A percentile compares a stretch with the other conserved stretches of the same genome.
phyloP scores from a whole-genome alignment of 1,284 basidiomycete species.

The Ganoderma boninense region DNA sequence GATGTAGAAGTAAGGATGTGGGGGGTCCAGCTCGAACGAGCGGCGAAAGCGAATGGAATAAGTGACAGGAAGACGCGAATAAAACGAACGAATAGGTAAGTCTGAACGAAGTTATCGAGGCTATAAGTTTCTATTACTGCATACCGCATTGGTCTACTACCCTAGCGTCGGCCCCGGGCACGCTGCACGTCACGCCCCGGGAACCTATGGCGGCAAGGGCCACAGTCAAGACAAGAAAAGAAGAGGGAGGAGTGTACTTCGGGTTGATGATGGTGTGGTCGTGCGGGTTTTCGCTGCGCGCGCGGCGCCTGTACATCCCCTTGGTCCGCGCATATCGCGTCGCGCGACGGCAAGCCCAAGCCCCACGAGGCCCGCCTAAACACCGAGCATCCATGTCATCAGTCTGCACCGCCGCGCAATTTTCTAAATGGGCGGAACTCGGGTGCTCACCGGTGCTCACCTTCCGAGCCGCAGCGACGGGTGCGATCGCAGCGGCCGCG shows the following conservation, averaged over 20 bases:
- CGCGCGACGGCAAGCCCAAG: slow-evolving; percentile 1
- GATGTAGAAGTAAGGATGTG: slow-evolving; percentile 15
- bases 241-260: background rate
- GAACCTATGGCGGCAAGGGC: slow-evolving; percentile 7
- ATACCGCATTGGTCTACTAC: slow-evolving; percentile 28
- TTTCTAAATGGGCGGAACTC: background rate
- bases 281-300: background rate
- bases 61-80: slow-evolving; percentile 13
- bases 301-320: slow-evolving; percentile 2
- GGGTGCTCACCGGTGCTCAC: slow-evolving; percentile 24
- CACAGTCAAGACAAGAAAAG: background rate
- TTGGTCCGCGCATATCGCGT: background rate
- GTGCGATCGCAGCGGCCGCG: slow-evolving; percentile 11
- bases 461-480: slow-evolving; percentile 20
- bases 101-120: slow-evolving; percentile 12
- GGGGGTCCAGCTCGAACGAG: background rate
- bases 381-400: slow-evolving; percentile 4
- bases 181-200: slow-evolving; percentile 16
- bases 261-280: background rate
- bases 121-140: slow-evolving; percentile 29
- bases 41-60: slow-evolving; percentile 14
- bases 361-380: background rate
- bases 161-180: slow-evolving; percentile 16
- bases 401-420: background rate
- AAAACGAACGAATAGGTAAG: slow-evolving; percentile 11